phyloP scores from a whole-genome alignment of 768 basidiomycete species.

The Crassisporium funariophilum region DNA sequence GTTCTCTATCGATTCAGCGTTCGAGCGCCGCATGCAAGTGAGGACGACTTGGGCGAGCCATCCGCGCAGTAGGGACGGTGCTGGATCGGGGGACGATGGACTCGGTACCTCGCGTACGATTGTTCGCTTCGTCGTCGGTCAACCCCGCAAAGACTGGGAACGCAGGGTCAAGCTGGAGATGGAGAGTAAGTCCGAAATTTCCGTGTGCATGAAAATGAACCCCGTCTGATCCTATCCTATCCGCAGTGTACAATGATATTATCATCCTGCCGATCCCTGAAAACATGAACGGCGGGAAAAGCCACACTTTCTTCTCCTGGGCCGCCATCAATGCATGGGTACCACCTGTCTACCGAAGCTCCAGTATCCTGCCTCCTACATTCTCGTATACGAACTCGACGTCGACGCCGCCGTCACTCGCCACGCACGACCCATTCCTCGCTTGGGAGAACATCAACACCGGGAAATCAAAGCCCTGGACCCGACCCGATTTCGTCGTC shows the following conservation, averaged over 20 bases:
- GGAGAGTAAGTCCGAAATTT: slow-evolving; percentile 65
- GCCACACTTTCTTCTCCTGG: slow-evolving; percentile 91
- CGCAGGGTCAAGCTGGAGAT: slow-evolving; percentile 83
- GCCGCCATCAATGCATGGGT: slow-evolving; percentile 90
- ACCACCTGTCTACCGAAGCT: slow-evolving; percentile 67
- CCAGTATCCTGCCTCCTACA: slow-evolving; percentile 43
- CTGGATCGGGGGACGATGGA: slow-evolving; percentile 67
- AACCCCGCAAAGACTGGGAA: slow-evolving; percentile 79
- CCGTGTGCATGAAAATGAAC: slow-evolving; percentile 6
- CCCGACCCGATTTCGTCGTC: slow-evolving; percentile 86
- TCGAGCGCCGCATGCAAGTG: slow-evolving; percentile 85
- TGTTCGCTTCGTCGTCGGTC: slow-evolving; percentile 88
- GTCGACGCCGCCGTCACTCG: slow-evolving; percentile 57
- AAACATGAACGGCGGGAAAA: slow-evolving; percentile 97
- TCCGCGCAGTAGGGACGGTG: slow-evolving; percentile 73
- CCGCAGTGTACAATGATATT: slow-evolving; percentile 80
- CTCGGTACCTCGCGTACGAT: slow-evolving; percentile 79
- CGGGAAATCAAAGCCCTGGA: slow-evolving; percentile 60
- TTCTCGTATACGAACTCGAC: slow-evolving; percentile 72
- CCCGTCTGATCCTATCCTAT: slow-evolving; percentile 9
- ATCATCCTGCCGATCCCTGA: slow-evolving; percentile 81
- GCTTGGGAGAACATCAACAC: slow-evolving; percentile 53
- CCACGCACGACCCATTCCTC: slow-evolving; percentile 69
- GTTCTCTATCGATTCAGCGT: slow-evolving; percentile 83
- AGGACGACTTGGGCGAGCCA: slow-evolving; percentile 91